These are phyloP conservation scores for Leavenworthia alabamica DNA, from an alignment of 345 rosid species.

Conservation along the genomic window DNA sequence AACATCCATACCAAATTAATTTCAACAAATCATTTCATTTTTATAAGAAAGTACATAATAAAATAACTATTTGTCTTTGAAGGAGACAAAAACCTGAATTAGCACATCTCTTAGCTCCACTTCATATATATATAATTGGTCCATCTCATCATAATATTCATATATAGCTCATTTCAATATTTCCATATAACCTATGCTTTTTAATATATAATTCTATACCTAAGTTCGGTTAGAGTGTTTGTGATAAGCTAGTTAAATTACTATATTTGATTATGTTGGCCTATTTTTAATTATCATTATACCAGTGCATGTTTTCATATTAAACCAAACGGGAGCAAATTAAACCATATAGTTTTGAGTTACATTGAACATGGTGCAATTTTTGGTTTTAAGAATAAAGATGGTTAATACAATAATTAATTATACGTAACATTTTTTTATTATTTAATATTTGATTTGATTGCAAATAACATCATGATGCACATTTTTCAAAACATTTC, in stretches of 20 bases:
- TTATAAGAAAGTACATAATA: background rate
- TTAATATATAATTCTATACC: constrained; percentile 7
- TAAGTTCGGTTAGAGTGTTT: constrained; percentile 3
- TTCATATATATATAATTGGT: constrained; percentile 15
- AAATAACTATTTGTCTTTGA: constrained; percentile 4
- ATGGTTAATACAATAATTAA: background rate
- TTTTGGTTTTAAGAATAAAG: background rate
- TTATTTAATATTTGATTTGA: background rate
- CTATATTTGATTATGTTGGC: background rate
- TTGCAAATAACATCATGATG: background rate
- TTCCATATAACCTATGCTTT: constrained; percentile 1
- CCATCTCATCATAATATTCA: constrained; percentile 13
- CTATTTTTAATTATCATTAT: background rate
- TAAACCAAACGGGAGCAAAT: background rate
- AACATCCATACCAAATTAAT: constrained; percentile 33
- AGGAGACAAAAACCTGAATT: constrained; percentile 23
- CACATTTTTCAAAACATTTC: background rate
- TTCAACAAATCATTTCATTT: background rate
- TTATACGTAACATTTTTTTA: background rate
- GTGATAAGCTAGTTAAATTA: background rate
- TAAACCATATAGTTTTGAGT: background rate
- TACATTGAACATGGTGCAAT: background rate
- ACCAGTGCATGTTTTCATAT: background rate
- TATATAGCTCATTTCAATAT: background rate
- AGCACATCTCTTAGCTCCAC: constrained; percentile 14